Percentiles rank a stretch among this genome's conserved stretches.
Conservation (phyloP, 1,139 yeast species). For the Yamadazyma conglobata region DNA sequence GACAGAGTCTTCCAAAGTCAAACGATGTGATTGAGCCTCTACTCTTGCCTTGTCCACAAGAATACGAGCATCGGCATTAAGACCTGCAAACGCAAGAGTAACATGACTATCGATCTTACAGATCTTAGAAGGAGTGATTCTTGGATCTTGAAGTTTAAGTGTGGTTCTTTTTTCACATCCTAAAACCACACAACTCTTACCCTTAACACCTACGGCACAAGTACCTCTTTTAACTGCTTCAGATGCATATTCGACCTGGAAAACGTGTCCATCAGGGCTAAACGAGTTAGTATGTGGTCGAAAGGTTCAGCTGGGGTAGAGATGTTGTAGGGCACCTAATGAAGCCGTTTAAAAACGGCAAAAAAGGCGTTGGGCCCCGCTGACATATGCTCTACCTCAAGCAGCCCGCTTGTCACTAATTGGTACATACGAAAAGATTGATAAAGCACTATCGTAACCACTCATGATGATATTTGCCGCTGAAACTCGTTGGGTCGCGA, state of each 20-base stretch:
- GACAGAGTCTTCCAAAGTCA: slow-evolving; percentile 92
- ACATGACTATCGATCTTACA: slow-evolving; percentile 89
- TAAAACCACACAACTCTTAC: slow-evolving; percentile 79
- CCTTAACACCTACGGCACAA: slow-evolving; percentile 96
- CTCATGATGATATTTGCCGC: slow-evolving; percentile 51
- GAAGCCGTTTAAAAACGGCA: no score
- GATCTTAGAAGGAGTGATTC: slow-evolving; percentile 93
- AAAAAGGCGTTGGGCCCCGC: no score
- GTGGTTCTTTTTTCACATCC: slow-evolving; percentile 98
- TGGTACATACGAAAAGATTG: slow-evolving; percentile 83
- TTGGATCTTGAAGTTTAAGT: slow-evolving; percentile 89
- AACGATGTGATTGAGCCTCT: slow-evolving; percentile 95
- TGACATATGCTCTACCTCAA: no score
- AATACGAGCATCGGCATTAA: slow-evolving; percentile 96
- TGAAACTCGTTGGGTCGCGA: slow-evolving; percentile 5
- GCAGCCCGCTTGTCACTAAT: no score
- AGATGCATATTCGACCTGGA: slow-evolving; percentile 96
- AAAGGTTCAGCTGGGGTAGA: no score
- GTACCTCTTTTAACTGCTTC: slow-evolving; percentile 99
- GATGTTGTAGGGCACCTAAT: no score
- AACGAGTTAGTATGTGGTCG: slow-evolving; percentile 9
- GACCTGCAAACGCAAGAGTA: slow-evolving; percentile 92
- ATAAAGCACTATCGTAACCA: slow-evolving; percentile 98
- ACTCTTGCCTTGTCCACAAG: slow-evolving; percentile 93
- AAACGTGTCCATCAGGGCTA: slow-evolving; percentile 98